Evolutionary conservation across 441 rosid genomes (phyloP).

Genomic region (Corymbia calophylla): DNA sequence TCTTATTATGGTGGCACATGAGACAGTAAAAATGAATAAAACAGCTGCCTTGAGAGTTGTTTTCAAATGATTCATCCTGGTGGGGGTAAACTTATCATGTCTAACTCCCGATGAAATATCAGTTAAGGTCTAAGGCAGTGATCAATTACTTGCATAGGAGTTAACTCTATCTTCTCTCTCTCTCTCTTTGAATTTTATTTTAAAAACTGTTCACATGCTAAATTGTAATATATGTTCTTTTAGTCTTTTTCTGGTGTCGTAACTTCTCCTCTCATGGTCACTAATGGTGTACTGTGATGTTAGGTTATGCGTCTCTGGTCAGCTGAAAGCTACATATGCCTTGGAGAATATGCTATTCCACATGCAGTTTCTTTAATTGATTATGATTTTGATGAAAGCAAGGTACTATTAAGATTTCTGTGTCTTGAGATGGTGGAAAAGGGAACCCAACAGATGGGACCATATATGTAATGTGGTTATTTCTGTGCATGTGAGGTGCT

Average conservation of each 20-base stretch:
- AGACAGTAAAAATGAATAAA: background rate
- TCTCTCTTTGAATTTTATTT: background rate
- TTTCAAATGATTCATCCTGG: background rate
- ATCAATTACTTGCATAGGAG: background rate
- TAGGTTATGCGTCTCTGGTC: constrained; percentile 96
- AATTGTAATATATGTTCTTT: background rate
- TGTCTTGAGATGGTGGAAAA: background rate
- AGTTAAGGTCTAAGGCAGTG: background rate
- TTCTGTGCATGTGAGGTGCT: background rate
- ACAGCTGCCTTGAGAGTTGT: background rate
- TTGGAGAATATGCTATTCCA: constrained; percentile 64
- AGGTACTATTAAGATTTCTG: constrained; percentile 38
- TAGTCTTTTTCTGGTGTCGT: background rate
- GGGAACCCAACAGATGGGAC: background rate
- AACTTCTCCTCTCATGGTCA: background rate
- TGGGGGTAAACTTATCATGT: background rate
- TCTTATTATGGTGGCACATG: background rate
- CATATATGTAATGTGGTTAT: background rate
- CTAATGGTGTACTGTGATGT: constrained; percentile 10
- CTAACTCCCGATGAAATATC: background rate
- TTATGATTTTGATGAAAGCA: constrained; percentile 90
- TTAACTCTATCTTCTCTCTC: background rate
- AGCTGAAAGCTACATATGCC: constrained; percentile 44
- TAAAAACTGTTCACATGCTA: background rate
- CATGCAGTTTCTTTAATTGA: constrained; percentile 49